These are phyloP conservation scores for Pseudogymnoascus sp. DNA, from an alignment of 2,329 filamentous ascomycete genomes.

Conservation along the genomic window DNA sequence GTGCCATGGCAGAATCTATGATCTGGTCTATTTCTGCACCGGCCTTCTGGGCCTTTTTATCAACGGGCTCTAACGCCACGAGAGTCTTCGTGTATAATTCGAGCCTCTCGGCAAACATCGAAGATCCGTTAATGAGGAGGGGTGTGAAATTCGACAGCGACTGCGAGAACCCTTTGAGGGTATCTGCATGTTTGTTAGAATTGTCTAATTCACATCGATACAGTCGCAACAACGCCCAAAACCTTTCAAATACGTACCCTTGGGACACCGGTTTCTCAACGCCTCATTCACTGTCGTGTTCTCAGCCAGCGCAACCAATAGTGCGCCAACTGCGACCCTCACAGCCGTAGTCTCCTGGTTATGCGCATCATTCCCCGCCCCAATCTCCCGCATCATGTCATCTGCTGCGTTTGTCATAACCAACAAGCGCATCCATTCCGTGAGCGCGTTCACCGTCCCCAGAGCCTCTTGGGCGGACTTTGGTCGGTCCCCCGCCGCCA, in stretches of 20 bases:
- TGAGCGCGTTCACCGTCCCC: conserved; percentile 42
- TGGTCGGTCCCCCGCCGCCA: conserved; percentile 42
- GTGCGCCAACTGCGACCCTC: conserved; percentile 55
- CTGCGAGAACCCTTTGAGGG: conserved; percentile 42
- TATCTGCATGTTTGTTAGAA: conserved; percentile 29
- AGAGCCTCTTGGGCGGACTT: conserved; percentile 41
- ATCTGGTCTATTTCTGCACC: conserved; percentile 50
- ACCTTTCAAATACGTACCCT: conserved; percentile 36
- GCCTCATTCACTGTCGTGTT: conserved; percentile 48
- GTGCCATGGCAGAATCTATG: conserved; percentile 47
- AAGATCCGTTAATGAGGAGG: conserved; percentile 48
- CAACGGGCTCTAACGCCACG: conserved; percentile 45
- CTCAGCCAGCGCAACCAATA: conserved; percentile 55
- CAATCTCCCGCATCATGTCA: conserved; percentile 35
- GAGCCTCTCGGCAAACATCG: conserved; percentile 41
- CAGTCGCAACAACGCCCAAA: background rate
- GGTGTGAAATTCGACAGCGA: conserved; percentile 47
- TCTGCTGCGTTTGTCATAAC: conserved; percentile 43
- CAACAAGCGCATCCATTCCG: conserved; percentile 53
- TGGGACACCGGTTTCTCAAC: conserved; percentile 45
- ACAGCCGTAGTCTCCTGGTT: conserved; percentile 52
- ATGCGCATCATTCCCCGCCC: conserved; percentile 37
- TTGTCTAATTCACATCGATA: background rate
- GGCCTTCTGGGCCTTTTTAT: conserved; percentile 43
- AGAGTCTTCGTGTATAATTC: conserved; percentile 53